Evolutionary conservation across 345 rosid species (phyloP).

Genomic region (Gossypium rotundifolium): DNA sequence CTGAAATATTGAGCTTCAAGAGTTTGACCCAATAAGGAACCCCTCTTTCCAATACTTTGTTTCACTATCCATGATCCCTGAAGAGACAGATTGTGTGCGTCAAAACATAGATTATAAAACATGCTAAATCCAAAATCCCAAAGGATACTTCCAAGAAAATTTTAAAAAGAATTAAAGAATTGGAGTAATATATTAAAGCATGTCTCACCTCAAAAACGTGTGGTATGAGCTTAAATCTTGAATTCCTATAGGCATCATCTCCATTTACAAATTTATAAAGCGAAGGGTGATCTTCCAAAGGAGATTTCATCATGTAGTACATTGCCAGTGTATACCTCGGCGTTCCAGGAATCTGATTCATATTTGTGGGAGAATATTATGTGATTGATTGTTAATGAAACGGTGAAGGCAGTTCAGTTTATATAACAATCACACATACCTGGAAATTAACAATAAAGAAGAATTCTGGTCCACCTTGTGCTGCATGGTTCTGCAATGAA

Average conservation of each 20-base stretch:
- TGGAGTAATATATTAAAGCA: background rate
- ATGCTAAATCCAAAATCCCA: background rate
- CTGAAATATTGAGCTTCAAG: slow-evolving; percentile 59
- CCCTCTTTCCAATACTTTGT: slow-evolving; percentile 91
- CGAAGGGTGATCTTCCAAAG: slow-evolving; percentile 64
- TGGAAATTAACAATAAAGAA: slow-evolving; percentile 79
- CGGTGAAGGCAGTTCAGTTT: background rate
- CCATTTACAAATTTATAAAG: slow-evolving; percentile 78
- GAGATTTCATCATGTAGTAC: slow-evolving; percentile 68
- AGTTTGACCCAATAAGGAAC: slow-evolving; percentile 72
- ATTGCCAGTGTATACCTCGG: slow-evolving; percentile 54
- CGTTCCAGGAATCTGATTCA: slow-evolving; percentile 65
- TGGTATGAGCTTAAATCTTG: slow-evolving; percentile 93
- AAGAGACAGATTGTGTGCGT: background rate
- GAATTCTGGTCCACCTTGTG: slow-evolving; percentile 59
- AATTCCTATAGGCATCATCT: slow-evolving; percentile 80
- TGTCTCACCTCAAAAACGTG: slow-evolving; percentile 66
- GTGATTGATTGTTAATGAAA: background rate
- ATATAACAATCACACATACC: slow-evolving; percentile 27
- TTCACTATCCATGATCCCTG: slow-evolving; percentile 97
- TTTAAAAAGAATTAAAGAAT: background rate
- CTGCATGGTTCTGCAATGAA: slow-evolving; percentile 45
- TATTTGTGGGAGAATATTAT: background rate
- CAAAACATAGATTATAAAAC: background rate
- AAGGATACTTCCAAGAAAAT: background rate